Conservation (phyloP, 1,139 yeast species). For the Spathaspora jeffriesii region DNA sequence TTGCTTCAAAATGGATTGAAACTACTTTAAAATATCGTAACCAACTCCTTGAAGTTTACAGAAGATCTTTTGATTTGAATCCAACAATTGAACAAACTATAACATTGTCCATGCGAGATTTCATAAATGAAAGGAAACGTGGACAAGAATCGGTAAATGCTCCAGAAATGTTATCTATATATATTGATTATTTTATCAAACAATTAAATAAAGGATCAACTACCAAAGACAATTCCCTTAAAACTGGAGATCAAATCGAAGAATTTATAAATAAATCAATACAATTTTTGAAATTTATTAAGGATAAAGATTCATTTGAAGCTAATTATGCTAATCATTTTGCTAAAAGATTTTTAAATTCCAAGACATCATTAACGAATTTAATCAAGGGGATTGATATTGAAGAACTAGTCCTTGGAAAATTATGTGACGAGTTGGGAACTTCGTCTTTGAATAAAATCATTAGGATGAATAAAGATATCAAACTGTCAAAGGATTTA, state of each 20-base stretch:
- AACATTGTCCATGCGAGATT: slow-evolving; percentile 61
- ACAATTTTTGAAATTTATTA: slow-evolving; percentile 63
- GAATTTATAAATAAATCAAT: slow-evolving; percentile 57
- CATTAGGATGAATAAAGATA: slow-evolving; percentile 89
- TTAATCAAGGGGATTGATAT: slow-evolving; percentile 49
- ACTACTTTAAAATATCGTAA: slow-evolving; percentile 54
- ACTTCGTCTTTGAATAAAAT: slow-evolving; percentile 76
- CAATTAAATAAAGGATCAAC: slow-evolving; percentile 48
- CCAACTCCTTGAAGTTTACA: slow-evolving; percentile 51
- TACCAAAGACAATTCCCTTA: slow-evolving; percentile 23
- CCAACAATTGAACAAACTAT: slow-evolving; percentile 54
- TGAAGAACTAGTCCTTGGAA: slow-evolving; percentile 71
- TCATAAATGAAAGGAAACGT: slow-evolving; percentile 46
- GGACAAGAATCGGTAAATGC: slow-evolving; percentile 45
- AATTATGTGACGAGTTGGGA: slow-evolving; percentile 78
- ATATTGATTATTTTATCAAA: slow-evolving; percentile 71
- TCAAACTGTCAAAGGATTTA: slow-evolving; percentile 64
- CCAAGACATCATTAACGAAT: slow-evolving; percentile 29
- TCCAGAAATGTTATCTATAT: slow-evolving; percentile 74
- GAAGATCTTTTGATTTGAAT: slow-evolving; percentile 50
- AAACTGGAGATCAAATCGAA: slow-evolving; percentile 54
- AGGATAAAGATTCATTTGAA: slow-evolving; percentile 89
- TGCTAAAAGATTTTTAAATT: slow-evolving; percentile 76
- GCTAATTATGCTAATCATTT: slow-evolving; percentile 84
- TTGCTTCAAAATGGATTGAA: slow-evolving; percentile 74